Evolutionary conservation across 148 eudicot genomes (phyloP).

Genomic region (Suaeda aralocaspica): DNA sequence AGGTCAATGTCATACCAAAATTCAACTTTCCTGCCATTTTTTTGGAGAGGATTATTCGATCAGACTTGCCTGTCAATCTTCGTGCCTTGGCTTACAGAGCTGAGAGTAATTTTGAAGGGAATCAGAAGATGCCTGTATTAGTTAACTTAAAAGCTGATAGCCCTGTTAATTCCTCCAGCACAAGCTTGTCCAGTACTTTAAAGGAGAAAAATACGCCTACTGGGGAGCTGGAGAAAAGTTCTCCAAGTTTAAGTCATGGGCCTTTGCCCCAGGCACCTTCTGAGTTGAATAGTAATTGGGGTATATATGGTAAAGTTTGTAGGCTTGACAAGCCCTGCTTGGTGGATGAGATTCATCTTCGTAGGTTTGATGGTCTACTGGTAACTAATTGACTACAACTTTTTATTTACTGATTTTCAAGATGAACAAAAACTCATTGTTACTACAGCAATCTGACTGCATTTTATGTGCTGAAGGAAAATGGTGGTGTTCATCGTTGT

Average conservation of each 20-base stretch:
- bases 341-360: slow-evolving; percentile 96
- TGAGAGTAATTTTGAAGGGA: slow-evolving; percentile 56
- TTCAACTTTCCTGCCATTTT: slow-evolving; percentile 93
- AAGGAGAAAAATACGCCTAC: slow-evolving; percentile 25
- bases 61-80: slow-evolving; percentile 97
- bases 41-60: slow-evolving; percentile 87
- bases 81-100: slow-evolving; percentile 91
- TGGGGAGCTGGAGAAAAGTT: slow-evolving; percentile 39
- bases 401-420: slow-evolving; percentile 18
- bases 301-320: slow-evolving; percentile 75
- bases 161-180: slow-evolving; percentile 22
- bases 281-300: slow-evolving; percentile 72
- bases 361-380: slow-evolving; percentile 95
- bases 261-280: slow-evolving; percentile 42
- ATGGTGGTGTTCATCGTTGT: slow-evolving; percentile 96
- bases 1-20: slow-evolving; percentile 91
- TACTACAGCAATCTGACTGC: slow-evolving; percentile 24
- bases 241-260: slow-evolving; percentile 39
- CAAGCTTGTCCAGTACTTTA: slow-evolving; percentile 22
- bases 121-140: slow-evolving; percentile 28
- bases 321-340: slow-evolving; percentile 63
- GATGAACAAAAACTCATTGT: slow-evolving; percentile 13
- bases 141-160: slow-evolving; percentile 27
- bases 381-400: slow-evolving; percentile 39
- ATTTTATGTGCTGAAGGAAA: slow-evolving; percentile 62